These are phyloP conservation scores for Fistulinella prunicolor DNA, from an alignment of 768 basidiomycete species.

Conservation along the genomic window DNA sequence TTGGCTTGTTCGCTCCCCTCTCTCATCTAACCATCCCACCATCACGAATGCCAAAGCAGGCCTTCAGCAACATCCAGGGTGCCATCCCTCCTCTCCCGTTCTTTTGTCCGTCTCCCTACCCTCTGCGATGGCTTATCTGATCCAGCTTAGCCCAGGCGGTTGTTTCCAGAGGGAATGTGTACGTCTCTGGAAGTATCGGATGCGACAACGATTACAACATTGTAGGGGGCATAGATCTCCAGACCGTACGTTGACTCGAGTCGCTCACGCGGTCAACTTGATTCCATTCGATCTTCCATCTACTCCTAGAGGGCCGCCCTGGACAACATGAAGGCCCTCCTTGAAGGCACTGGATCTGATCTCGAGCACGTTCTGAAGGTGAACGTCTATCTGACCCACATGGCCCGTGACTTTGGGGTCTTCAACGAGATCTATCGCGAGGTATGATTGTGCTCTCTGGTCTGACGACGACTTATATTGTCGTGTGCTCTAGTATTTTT, in stretches of 20 bases:
- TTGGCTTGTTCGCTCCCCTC: background rate
- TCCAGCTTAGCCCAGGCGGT: conserved; percentile 35
- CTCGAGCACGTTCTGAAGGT: conserved; percentile 40
- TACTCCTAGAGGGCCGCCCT: conserved; percentile 36
- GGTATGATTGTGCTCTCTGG: too few species aligned
- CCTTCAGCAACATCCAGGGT: conserved; percentile 24
- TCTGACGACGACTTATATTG: background rate
- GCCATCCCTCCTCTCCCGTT: conserved; percentile 35
- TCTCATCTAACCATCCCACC: background rate
- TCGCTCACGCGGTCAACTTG: background rate
- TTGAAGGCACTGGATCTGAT: conserved; percentile 38
- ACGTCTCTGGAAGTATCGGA: conserved; percentile 43
- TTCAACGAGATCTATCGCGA: conserved; percentile 41
- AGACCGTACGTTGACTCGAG: conserved; percentile 35
- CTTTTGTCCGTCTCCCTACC: conserved; percentile 27
- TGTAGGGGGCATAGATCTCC: conserved; percentile 36
- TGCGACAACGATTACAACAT: conserved; percentile 30
- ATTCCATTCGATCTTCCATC: background rate
- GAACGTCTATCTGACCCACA: conserved; percentile 38
- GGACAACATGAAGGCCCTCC: conserved; percentile 37
- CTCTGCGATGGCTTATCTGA: background rate
- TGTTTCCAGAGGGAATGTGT: conserved; percentile 34
- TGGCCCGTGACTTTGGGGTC: conserved; percentile 34
- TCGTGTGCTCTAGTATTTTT: conserved; percentile 56
- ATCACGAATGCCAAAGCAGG: conserved; percentile 34